Evolutionary conservation across 164 flowering plant species (phyloP).

Genomic region (Liriodendron chinense): DNA sequence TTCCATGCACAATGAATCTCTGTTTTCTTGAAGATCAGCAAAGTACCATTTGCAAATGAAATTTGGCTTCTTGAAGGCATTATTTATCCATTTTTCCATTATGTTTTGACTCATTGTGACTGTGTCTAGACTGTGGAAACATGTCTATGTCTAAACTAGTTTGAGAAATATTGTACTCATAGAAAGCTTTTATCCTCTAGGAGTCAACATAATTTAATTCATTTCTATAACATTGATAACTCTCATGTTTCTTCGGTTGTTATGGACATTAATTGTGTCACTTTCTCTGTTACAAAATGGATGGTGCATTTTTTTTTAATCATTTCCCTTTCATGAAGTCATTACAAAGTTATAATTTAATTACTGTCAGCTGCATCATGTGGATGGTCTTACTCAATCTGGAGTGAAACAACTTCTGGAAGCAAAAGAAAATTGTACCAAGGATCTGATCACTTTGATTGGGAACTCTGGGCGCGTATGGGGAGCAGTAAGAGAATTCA

Average conservation of each 20-base stretch:
- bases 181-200: too few species aligned
- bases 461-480: conserved; percentile 61
- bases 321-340: background rate
- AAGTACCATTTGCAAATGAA: too few species aligned
- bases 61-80: too few species aligned
- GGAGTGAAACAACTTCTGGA: conserved; percentile 51
- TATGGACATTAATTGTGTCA: background rate
- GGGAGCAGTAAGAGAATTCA: conserved; percentile 64
- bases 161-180: too few species aligned
- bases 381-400: conserved; percentile 72
- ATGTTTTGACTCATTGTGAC: too few species aligned
- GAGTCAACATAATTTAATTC: background rate
- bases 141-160: too few species aligned
- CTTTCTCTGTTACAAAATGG: background rate
- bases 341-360: background rate
- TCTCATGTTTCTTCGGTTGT: conserved; percentile 1
- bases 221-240: background rate
- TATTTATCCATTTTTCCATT: too few species aligned
- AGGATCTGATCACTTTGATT: conserved; percentile 41
- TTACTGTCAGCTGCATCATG: conserved; percentile 68
- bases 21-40: too few species aligned
- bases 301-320: background rate
- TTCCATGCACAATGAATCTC: too few species aligned
- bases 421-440: conserved; percentile 30
- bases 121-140: too few species aligned